Evolutionary conservation across 345 rosid species (phyloP).

Genomic region (Crucihimalaya himalaica): DNA sequence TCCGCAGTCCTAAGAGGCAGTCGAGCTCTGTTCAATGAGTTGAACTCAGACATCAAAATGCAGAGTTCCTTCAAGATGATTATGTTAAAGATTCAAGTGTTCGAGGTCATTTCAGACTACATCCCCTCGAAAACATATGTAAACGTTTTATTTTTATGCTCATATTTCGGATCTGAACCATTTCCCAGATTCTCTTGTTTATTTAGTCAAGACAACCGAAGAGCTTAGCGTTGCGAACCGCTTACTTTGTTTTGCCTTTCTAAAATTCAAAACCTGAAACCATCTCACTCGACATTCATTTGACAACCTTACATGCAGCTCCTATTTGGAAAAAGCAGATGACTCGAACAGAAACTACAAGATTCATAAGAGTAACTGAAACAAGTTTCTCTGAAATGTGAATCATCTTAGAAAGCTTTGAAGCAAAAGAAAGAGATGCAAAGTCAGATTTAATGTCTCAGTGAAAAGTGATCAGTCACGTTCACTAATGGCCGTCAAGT

Average conservation of each 20-base stretch:
- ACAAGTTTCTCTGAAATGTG: conserved; percentile 25
- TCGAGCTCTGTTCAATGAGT: too few relatives aligned
- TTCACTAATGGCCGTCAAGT: conserved; percentile 80
- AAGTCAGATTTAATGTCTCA: conserved; percentile 7
- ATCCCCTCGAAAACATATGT: too few relatives aligned
- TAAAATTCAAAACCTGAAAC: background rate
- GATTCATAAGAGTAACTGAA: conserved; percentile 14
- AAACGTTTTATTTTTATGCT: too few relatives aligned
- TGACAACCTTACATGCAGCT: conserved; percentile 1
- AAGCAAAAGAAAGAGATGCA: conserved; percentile 18
- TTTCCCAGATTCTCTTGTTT: too few relatives aligned
- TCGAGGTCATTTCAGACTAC: too few relatives aligned
- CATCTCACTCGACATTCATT: background rate
- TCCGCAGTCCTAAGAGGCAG: too few relatives aligned
- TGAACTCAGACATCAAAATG: too few relatives aligned
- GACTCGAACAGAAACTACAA: conserved; percentile 9
- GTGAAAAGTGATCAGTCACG: conserved; percentile 52
- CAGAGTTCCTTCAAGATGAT: background rate
- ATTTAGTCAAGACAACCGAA: background rate
- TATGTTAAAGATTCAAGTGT: background rate
- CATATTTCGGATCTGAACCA: too few relatives aligned
- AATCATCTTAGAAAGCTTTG: background rate
- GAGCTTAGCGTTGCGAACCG: background rate
- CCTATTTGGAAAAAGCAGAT: background rate
- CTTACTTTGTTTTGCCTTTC: background rate